These are phyloP conservation scores for Laetiporus sulphureus DNA, from an alignment of 1,284 basidiomycete genomes.

Conservation along the genomic window DNA sequence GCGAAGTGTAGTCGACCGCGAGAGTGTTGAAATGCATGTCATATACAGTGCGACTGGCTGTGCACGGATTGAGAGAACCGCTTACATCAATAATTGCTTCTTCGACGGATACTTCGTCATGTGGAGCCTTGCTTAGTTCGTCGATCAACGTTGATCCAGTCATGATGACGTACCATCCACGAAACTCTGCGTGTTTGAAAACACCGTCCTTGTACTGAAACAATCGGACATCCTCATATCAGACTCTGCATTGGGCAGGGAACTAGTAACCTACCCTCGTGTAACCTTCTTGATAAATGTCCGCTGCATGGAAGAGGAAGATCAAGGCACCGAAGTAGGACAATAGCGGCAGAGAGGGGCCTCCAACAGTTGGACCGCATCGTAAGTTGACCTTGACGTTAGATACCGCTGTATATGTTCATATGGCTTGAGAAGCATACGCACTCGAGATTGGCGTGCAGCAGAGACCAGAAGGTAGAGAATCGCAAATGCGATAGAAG, in stretches of 20 bases:
- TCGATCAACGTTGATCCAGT: constrained; percentile 18
- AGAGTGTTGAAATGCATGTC: constrained; percentile 17
- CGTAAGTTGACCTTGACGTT: too few species aligned
- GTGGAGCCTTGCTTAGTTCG: constrained; percentile 24
- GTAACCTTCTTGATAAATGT: constrained; percentile 32
- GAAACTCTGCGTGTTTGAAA: constrained; percentile 31
- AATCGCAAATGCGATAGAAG: too few species aligned
- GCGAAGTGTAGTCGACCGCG: constrained; percentile 22
- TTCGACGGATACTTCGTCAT: constrained; percentile 23
- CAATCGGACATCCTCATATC: neutral
- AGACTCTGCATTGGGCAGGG: neutral
- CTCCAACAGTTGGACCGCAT: constrained; percentile 31
- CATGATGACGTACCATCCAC: constrained; percentile 25
- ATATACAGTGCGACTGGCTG: neutral
- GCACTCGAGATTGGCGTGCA: too few species aligned
- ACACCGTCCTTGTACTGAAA: constrained; percentile 8
- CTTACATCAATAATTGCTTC: constrained; percentile 23
- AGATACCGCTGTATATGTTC: too few species aligned
- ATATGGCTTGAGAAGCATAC: too few species aligned
- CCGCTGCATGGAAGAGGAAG: constrained; percentile 25
- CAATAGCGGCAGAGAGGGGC: constrained; percentile 27
- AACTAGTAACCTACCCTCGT: constrained; percentile 21
- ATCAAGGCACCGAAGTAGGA: constrained; percentile 28
- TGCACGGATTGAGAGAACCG: constrained; percentile 1
- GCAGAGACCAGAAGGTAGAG: too few species aligned